Percentiles rank a stretch among this genome's conserved stretches.
phyloP scores from a whole-genome alignment of 306 rosid species.

The Trichosanthes cucumerina region DNA sequence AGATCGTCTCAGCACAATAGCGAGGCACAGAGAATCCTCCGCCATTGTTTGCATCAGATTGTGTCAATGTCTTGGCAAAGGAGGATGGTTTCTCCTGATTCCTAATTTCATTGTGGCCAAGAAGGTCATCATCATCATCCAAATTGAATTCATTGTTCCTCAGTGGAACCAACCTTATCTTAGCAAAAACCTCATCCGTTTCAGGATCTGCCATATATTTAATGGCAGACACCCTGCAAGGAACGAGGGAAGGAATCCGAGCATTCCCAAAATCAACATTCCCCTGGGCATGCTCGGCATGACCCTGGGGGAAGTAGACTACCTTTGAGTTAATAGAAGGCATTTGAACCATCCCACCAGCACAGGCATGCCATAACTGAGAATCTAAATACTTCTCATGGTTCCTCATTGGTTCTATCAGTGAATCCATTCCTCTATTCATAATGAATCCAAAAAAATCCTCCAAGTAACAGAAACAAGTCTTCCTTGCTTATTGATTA shows the following conservation, averaged over 20 bases:
- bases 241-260: conserved; percentile 45
- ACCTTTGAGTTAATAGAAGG: conserved; percentile 71
- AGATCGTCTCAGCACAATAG: conserved; percentile 90
- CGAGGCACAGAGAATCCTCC: conserved; percentile 99
- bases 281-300: conserved; percentile 61
- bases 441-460: conserved; percentile 7
- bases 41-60: conserved; percentile 95
- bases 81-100: conserved; percentile 51
- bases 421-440: conserved; percentile 49
- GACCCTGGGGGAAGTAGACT: conserved; percentile 92
- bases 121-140: conserved; percentile 43
- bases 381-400: conserved; percentile 61
- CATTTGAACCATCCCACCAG: conserved; percentile 96
- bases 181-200: conserved; percentile 77
- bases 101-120: conserved; percentile 28
- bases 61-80: conserved; percentile 90
- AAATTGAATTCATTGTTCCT: conserved; percentile 31
- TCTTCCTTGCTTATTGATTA: conserved; percentile 3
- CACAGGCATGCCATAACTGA: conserved; percentile 92
- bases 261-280: conserved; percentile 42
- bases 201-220: conserved; percentile 84
- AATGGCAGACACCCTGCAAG: conserved; percentile 48
- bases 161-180: conserved; percentile 48
- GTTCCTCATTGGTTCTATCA: conserved; percentile 24
- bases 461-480: conserved; percentile 8